Percentiles rank a stretch among this genome's conserved stretches.
Conservation (phyloP, 1,284 basidiomycete species). For the Anthracocystis panici-leucophaei region DNA sequence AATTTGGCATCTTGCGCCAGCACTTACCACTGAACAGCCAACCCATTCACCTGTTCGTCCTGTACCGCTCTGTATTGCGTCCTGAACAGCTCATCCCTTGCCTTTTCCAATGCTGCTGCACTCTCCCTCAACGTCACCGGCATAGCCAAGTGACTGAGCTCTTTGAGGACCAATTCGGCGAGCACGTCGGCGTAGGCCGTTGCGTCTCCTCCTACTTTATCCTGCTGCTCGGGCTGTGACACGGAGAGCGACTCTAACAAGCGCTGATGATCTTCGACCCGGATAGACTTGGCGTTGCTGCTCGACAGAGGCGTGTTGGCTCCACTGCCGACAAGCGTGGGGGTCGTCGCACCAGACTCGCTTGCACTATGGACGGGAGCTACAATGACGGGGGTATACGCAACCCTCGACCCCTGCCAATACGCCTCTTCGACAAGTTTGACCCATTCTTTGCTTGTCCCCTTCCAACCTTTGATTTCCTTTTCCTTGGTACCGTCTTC, state of each 20-base stretch:
- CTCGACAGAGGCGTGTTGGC: constrained; percentile 36
- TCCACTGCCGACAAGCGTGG: constrained; percentile 30
- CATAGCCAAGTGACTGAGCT: constrained; percentile 68
- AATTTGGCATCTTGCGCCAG: not conserved
- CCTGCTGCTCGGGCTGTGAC: not conserved
- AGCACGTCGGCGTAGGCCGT: constrained; percentile 71
- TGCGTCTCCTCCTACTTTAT: constrained; percentile 12
- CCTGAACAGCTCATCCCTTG: constrained; percentile 75
- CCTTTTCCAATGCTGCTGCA: constrained; percentile 70
- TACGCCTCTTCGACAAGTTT: constrained; percentile 63
- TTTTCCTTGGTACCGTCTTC: constrained; percentile 20
- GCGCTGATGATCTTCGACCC: constrained; percentile 33
- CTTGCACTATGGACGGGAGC: constrained; percentile 10
- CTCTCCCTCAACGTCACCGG: constrained; percentile 27
- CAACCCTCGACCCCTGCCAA: constrained; percentile 60
- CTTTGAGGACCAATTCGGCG: constrained; percentile 72
- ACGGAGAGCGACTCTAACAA: constrained; percentile 23
- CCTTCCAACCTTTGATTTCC: constrained; percentile 63
- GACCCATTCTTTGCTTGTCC: constrained; percentile 67
- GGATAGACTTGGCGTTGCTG: constrained; percentile 30
- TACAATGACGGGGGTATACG: constrained; percentile 42
- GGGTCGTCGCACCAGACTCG: constrained; percentile 36
- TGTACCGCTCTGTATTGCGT: constrained; percentile 88
- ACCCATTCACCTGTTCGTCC: constrained; percentile 80
- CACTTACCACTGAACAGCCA: constrained; percentile 84